Evolutionary conservation across 2,329 filamentous ascomycete genomes (phyloP), one percentile per base, ranked within the genome.

Genomic region (Phaeosphaeriaceae sp.): DNA sequence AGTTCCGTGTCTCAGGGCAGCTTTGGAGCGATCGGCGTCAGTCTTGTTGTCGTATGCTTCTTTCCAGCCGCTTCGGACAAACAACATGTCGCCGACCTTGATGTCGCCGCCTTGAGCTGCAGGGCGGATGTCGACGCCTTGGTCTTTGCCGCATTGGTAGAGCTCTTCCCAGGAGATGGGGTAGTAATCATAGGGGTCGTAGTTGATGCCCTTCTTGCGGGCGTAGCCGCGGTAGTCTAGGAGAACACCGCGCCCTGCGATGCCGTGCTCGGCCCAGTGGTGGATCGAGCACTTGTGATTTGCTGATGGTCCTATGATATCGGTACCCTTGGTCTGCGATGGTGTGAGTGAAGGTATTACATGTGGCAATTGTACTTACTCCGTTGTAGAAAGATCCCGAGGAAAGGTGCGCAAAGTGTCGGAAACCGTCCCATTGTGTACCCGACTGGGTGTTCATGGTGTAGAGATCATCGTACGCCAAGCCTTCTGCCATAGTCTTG

Each of bases 61-160:
- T 7, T 87, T 85, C 65, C 84, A 86, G 0, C 89, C 89, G 1
- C 85, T 87, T 19, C 89, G 83, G 20, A 92, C 72, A 46, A 91
- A 80, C 11, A 92, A 80, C 54, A 92, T 85, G 60, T 91, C 89
- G 5, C 89, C 89, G 2, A 82, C 74, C 57, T 81, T 81, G 64
- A 87, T 82, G 59, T 85, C 82, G 44, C 84, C 84, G 24, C 85
- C 85, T 61, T 85, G 81, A 0, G 80, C 71, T 2, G 79, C 77
- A 0, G 85, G 83, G 0, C 81, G 83, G 67, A 91, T 88, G 59
- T 89, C 84, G 24, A 91, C 79, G 0, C 85, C 84, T 63, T 91
- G 87, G 36, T 83, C 78, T 33, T 78, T 78, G 0, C 87, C 89
- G 33, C 87, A 86, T 9, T 82, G 80, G 53, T 85, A 83, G 0